Base-by-base conservation (phyloP, 805 yeast species). In the Ogataea paraovalis region DNA sequence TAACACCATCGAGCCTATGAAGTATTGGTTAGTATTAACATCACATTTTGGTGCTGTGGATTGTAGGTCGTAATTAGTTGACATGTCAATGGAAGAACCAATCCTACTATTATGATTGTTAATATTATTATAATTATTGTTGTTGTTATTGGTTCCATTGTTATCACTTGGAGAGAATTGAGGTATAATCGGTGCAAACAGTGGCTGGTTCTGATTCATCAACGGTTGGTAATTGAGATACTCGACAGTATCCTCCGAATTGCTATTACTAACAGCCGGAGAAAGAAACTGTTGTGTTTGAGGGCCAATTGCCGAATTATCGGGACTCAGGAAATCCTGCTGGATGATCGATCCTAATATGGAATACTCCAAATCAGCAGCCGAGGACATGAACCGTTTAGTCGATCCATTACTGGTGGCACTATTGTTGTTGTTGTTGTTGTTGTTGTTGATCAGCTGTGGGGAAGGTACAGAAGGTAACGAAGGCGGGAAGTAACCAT, bases 361-460 rank as follows among this genome's bases (percentile, higher is more conserved):
- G 3, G 87, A 75, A 56, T 85, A 85, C 56, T 85, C 94, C 44
- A 83, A 68, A 57, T 83, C 85, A 0, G 88, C 90, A 1, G 94
- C 90, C 32, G 78, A 70, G 1, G 89, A 82, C 50, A 84, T 59
- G 56, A 85, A 85, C 50, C 76, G 57, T 12, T 52, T 48, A 3
- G 25, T 19, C 6, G 28, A 18, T 8, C 20, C 22, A n/a, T 13
- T n/a, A 12, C 7, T 34, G 38, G 28, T 25, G 28, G 28, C 34
- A 30, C 13, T 14, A 12, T 5, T 14, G 12, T 14, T 14, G 12
- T 14, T 14, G 34, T 30, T 30, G 16, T 10, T 10, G 28, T 25
- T 25, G 9, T 7, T 6, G 6, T 25, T 10, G 28, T 6, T 25
- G 9, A 25, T 10, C 28, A 25, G 28, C 10, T 25, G 28, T 25